A percentile compares a stretch with the other conserved stretches of the same genome.
phyloP scores from a whole-genome alignment of 208 protist genomes.

The Trypanosoma brucei region DNA sequence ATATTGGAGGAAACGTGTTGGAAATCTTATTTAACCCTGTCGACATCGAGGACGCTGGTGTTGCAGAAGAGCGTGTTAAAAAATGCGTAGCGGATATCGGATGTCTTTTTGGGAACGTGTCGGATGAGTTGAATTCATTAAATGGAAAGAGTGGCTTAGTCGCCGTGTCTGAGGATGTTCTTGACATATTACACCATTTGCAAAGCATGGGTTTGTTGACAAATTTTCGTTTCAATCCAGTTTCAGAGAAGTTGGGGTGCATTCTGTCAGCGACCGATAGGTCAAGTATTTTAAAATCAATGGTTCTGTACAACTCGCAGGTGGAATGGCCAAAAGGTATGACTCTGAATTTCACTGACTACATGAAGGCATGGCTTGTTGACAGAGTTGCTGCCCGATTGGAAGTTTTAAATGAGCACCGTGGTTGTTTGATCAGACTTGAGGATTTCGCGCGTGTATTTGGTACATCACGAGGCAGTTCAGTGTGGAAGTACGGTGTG shows the following conservation, averaged over 20 bases:
- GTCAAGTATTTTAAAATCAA: background rate
- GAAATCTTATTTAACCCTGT: slow-evolving; percentile 10
- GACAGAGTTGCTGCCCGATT: slow-evolving; percentile 5
- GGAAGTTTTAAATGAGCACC: background rate
- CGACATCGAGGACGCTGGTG: background rate
- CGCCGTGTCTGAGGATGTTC: slow-evolving; percentile 7
- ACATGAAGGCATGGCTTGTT: slow-evolving; percentile 24
- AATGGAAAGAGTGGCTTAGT: slow-evolving; percentile 9
- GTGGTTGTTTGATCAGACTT: background rate
- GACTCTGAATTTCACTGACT: slow-evolving; percentile 6
- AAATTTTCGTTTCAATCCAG: slow-evolving; percentile 8
- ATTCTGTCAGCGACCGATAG: background rate
- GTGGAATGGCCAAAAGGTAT: slow-evolving; percentile 13
- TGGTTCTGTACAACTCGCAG: background rate
- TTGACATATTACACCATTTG: slow-evolving; percentile 9
- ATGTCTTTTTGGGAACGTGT: slow-evolving; percentile 1
- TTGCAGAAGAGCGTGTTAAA: slow-evolving; percentile 12
- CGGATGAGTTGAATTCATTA: slow-evolving; percentile 3
- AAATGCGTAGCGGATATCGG: background rate
- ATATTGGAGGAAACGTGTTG: slow-evolving; percentile 7
- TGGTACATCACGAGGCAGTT: slow-evolving; percentile 13
- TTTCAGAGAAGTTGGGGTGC: background rate
- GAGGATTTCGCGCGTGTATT: slow-evolving; percentile 10
- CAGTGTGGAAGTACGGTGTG: slow-evolving; percentile 18
- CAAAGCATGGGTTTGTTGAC: slow-evolving; percentile 3